Conservation (phyloP, 495 filamentous ascomycete genomes). For the Aspergillus nanangensis region DNA sequence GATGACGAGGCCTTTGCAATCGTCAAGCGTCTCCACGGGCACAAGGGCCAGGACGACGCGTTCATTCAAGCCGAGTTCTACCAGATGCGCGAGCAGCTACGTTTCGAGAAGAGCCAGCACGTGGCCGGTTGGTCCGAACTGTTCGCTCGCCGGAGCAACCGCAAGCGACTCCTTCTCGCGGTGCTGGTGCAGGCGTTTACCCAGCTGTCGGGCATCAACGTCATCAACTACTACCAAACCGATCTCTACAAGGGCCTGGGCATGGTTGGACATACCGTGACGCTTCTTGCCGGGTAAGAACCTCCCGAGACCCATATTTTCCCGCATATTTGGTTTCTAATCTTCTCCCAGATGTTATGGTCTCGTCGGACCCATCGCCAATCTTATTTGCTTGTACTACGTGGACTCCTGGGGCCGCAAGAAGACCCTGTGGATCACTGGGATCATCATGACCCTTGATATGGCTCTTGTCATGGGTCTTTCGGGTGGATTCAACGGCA, state of each 20-base stretch:
- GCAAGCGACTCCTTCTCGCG: constrained; percentile 10
- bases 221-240: constrained; percentile 12
- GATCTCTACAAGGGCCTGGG: constrained; percentile 8
- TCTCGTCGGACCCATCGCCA: constrained; percentile 1
- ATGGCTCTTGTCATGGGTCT: constrained; percentile 9
- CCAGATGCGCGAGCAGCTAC: constrained; percentile 10
- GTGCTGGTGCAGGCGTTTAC: constrained; percentile 11
- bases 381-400: constrained; percentile 7
- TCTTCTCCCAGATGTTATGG: background rate
- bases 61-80: constrained; percentile 7
- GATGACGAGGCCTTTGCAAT: constrained; percentile 5
- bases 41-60: constrained; percentile 1
- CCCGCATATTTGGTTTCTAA: background rate
- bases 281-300: constrained; percentile 8
- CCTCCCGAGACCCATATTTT: background rate
- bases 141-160: constrained; percentile 6
- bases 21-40: constrained; percentile 7
- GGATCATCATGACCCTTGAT: constrained; percentile 2
- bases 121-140: constrained; percentile 4
- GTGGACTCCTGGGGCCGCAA: constrained; percentile 7
- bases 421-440: constrained; percentile 9
- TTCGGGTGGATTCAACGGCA: constrained; percentile 1
- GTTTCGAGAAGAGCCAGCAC: constrained; percentile 7
- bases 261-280: constrained; percentile 3
- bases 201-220: constrained; percentile 10